phyloP scores from a whole-genome alignment of 192 early-diverging fungal genomes.

The Funneliformis geosporum region DNA sequence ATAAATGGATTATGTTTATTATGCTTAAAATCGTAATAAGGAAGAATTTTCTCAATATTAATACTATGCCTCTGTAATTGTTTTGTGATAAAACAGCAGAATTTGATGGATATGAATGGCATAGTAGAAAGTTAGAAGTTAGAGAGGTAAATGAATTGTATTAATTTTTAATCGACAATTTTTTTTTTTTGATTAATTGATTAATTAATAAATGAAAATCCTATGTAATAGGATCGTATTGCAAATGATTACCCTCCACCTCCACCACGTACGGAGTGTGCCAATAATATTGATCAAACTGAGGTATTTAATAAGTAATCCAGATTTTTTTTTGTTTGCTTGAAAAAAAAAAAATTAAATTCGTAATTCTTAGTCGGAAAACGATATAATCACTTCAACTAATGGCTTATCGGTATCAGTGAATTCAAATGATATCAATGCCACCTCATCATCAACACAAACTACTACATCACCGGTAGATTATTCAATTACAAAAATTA shows the following conservation, averaged over 20 bases:
- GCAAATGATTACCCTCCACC: conserved; percentile 39
- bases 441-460: conserved; percentile 4
- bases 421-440: conserved; percentile 12
- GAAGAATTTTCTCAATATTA: neutral
- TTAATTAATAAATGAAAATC: neutral
- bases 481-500: conserved; percentile 7
- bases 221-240: conserved; percentile 40
- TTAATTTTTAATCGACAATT: neutral
- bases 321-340: neutral
- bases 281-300: neutral
- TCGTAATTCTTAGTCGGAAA: neutral
- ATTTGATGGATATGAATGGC: conserved; percentile 48
- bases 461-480: conserved; percentile 14
- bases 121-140: conserved; percentile 44
- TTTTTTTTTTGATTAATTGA: neutral
- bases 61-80: neutral
- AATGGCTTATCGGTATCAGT: neutral
- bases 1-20: neutral
- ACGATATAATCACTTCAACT: neutral
- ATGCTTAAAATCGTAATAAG: neutral
- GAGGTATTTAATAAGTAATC: neutral
- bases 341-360: neutral
- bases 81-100: conserved; percentile 33
- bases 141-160: conserved; percentile 38
- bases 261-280: conserved; percentile 30